These are phyloP conservation scores for Hyphopichia khmerensis DNA, from an alignment of 1,139 yeast species.

Conservation along the genomic window DNA sequence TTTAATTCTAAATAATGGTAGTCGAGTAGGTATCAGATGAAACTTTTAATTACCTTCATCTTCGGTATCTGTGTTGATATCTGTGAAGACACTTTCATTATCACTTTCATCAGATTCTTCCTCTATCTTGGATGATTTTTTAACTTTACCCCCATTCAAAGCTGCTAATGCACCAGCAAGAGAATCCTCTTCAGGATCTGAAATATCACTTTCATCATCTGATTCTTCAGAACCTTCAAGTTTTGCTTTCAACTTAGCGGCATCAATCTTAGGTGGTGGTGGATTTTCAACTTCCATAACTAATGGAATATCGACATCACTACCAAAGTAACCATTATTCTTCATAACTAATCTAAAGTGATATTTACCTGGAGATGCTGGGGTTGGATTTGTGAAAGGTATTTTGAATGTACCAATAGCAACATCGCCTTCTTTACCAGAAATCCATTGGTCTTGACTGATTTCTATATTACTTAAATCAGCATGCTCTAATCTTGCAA, in stretches of 20 bases:
- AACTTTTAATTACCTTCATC: constrained; percentile 40
- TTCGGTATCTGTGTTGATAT: constrained; percentile 53
- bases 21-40: constrained; percentile 1
- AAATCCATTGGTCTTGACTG: constrained; percentile 46
- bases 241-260: constrained; percentile 11
- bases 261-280: constrained; percentile 24
- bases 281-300: constrained; percentile 58
- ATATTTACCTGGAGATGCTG: constrained; percentile 58
- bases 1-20: not conserved
- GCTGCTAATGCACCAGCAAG: constrained; percentile 67
- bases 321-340: constrained; percentile 68
- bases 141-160: constrained; percentile 53
- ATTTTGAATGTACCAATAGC: constrained; percentile 70
- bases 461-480: constrained; percentile 58
- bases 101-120: constrained; percentile 37
- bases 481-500: constrained; percentile 52
- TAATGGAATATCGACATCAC: constrained; percentile 68
- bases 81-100: constrained; percentile 43
- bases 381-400: constrained; percentile 70
- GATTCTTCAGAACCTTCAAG: constrained; percentile 24
- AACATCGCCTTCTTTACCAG: constrained; percentile 46
- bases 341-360: constrained; percentile 66
- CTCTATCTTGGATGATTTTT: constrained; percentile 34
- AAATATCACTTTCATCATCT: constrained; percentile 52
- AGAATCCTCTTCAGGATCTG: constrained; percentile 65